Evolutionary conservation across 2,329 filamentous ascomycete species (phyloP), one percentile per base, ranked within the genome.

Genomic region (Metarhizium anisopliae): DNA sequence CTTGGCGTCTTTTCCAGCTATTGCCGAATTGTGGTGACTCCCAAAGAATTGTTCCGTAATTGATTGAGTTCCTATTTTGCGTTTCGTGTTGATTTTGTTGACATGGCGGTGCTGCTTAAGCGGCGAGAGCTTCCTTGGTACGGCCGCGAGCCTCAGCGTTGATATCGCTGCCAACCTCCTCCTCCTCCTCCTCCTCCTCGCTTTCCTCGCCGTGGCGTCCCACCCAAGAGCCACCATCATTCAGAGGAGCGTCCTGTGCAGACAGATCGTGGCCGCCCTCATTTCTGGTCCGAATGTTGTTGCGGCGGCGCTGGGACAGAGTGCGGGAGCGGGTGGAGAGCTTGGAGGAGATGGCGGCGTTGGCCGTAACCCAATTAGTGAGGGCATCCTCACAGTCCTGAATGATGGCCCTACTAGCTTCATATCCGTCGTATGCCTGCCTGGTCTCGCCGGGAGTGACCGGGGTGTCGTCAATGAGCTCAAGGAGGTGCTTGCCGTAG

Each of bases 331-430:
- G 90, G 18, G 86, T 88, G 4, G 90, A 96, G 51, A 99, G 84
- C 71, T 90, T 92, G 61, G 92, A 86, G 56, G 82, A 87, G 63
- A 99, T 91, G 50, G 90, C 86, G 6, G 94, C 93, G 68, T 95
- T 94, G 66, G 90, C 86, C 56, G 85, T 82, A 43, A 97, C 91
- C 94, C 94, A 99, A 79, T 96, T 96, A 70, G 91, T 96, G 59
- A 99, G 85, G 2, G 94, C 83, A 69, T 97, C 92, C 75, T 99
- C 94, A 72, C 94, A 99, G 74, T 99, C 94, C 76, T 99, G 94
- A 67, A 99, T 97, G 74, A 99, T 97, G 61, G 89, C 93, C 77
- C 96, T 97, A 82, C 90, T 95, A 59, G 92, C 92, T 72, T 99
- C 94, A 70, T 99, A 99, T 59, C 94, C 94, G 67, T 99, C 94